Conservation (phyloP, 2,329 filamentous ascomycete genomes). For the Phoma sp. region DNA sequence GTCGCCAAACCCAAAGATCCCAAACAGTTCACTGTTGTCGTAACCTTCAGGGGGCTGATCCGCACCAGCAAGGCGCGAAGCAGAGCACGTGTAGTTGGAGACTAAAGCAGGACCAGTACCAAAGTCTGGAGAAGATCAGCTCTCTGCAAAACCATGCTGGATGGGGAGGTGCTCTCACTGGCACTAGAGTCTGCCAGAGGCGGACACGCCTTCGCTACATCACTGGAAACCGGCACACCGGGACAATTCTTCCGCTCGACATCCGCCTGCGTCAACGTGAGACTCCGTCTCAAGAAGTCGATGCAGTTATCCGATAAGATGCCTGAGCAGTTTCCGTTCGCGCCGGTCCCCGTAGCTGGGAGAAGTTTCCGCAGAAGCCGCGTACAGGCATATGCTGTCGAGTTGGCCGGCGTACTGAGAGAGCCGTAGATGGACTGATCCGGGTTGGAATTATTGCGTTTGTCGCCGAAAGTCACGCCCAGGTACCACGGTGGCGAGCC, state of each 20-base stretch:
- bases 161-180: background rate
- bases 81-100: background rate
- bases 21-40: background rate
- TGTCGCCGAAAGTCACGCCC: background rate
- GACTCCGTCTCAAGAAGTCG: background rate
- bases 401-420: background rate
- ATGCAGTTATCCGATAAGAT: background rate
- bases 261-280: background rate
- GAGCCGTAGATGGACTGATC: background rate
- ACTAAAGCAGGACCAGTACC: background rate
- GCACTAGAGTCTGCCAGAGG: background rate
- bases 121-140: background rate
- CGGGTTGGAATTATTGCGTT: background rate
- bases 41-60: background rate
- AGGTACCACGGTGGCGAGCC: conserved; percentile 4
- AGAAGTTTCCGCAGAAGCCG: background rate
- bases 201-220: background rate
- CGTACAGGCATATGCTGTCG: background rate
- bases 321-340: background rate
- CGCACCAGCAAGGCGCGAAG: background rate
- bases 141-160: background rate
- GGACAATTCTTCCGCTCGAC: background rate
- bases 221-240: background rate
- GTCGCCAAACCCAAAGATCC: background rate
- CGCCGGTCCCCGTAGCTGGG: background rate